phyloP scores from a whole-genome alignment of 768 basidiomycete genomes.

The Xerocomellus amylosporus region DNA sequence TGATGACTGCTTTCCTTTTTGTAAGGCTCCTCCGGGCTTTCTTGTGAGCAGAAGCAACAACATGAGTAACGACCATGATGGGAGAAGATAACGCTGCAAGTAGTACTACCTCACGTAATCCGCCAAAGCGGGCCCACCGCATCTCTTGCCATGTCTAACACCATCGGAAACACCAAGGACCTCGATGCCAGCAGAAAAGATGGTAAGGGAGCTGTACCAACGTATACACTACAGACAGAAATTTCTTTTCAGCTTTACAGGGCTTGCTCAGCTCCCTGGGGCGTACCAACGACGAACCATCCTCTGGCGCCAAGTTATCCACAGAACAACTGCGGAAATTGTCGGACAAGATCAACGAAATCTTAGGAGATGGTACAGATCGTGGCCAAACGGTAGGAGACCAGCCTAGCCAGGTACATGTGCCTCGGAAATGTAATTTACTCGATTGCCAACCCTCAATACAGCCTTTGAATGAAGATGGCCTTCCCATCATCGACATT shows the following conservation, averaged over 20 bases:
- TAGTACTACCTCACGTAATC: slow-evolving; percentile 19
- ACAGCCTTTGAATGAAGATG: slow-evolving; percentile 73
- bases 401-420: slow-evolving; percentile 63
- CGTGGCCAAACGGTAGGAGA: slow-evolving; percentile 39
- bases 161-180: slow-evolving; percentile 19
- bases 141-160: slow-evolving; percentile 20
- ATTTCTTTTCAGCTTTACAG: slow-evolving; percentile 35
- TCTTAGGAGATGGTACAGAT: slow-evolving; percentile 46
- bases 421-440: slow-evolving; percentile 10
- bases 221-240: slow-evolving; percentile 1
- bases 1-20: slow-evolving; percentile 35
- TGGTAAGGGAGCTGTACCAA: slow-evolving; percentile 32
- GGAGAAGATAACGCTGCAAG: slow-evolving; percentile 3
- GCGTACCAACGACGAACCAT: slow-evolving; percentile 9
- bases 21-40: slow-evolving; percentile 45
- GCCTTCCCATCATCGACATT: slow-evolving; percentile 76
- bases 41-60: slow-evolving; percentile 35
- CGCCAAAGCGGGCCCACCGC: neutral
- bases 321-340: slow-evolving; percentile 51
- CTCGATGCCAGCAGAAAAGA: slow-evolving; percentile 34
- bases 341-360: slow-evolving; percentile 57
- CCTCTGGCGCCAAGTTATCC: slow-evolving; percentile 32
- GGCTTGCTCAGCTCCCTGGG: slow-evolving; percentile 39
- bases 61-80: slow-evolving; percentile 43
- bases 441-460: slow-evolving; percentile 21